Percentiles rank a stretch among this genome's conserved stretches.
Evolutionary conservation across 306 rosid species (phyloP).

Genomic region (Cercis canadensis): DNA sequence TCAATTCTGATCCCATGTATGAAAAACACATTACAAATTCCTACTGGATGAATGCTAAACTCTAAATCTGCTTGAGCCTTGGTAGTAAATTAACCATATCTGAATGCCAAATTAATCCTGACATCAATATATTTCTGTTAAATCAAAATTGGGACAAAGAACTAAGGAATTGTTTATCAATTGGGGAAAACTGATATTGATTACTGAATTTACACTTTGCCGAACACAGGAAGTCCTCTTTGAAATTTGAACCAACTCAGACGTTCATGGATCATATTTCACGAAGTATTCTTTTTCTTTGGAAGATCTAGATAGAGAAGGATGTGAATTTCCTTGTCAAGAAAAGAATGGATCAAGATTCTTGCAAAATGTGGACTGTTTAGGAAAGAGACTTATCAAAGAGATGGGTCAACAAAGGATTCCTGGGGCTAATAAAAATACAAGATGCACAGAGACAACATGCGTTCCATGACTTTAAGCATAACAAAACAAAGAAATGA

Average conservation of each 20-base stretch:
- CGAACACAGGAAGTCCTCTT: not conserved
- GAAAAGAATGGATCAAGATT: not conserved
- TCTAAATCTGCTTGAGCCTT: conserved; percentile 5
- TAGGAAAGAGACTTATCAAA: not conserved
- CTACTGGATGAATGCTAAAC: conserved; percentile 2
- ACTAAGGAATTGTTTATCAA: no score
- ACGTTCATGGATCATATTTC: not conserved
- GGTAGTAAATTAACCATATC: not conserved
- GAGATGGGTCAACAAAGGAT: not conserved
- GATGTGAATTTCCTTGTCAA: not conserved
- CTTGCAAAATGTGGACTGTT: not conserved
- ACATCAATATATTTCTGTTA: no score
- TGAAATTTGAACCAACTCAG: not conserved
- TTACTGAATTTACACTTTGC: not conserved
- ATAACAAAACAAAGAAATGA: no score
- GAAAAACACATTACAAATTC: not conserved
- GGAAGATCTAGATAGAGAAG: not conserved
- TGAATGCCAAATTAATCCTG: not conserved
- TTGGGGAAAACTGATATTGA: not conserved
- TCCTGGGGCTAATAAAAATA: no score
- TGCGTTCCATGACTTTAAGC: not conserved
- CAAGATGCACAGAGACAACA: not conserved
- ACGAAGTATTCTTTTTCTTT: no score
- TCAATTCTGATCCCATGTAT: not conserved
- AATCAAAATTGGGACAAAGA: no score